A percentile compares a stretch with the other conserved stretches of the same genome.
These are phyloP conservation scores for Dactylonectria estremocensis DNA, from an alignment of 2,329 filamentous ascomycete genomes.

Conservation along the genomic window DNA sequence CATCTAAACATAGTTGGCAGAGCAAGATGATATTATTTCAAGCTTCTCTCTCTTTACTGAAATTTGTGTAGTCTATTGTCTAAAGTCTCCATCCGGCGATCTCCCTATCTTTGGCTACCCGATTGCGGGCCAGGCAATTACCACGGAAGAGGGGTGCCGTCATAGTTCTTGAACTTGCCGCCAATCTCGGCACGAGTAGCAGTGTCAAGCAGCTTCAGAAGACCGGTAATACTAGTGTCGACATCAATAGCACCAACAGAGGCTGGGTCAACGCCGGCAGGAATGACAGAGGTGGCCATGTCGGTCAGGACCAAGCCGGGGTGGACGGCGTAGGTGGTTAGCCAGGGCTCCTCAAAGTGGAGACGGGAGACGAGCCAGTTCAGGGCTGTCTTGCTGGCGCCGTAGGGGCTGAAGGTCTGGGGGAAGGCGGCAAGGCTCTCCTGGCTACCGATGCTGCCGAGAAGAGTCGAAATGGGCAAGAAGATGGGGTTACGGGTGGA, in stretches of 20 bases:
- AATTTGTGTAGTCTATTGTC: background rate
- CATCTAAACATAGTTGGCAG: background rate
- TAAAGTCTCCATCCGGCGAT: no score
- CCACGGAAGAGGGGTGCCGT: background rate
- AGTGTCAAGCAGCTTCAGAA: slow-evolving; percentile 1
- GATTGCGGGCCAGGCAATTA: background rate
- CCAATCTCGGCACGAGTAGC: background rate
- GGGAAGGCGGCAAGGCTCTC: slow-evolving; percentile 3
- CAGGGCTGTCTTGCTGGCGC: slow-evolving; percentile 39
- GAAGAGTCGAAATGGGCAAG: slow-evolving; percentile 5
- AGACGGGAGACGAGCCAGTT: slow-evolving; percentile 36
- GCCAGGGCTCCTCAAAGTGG: slow-evolving; percentile 44
- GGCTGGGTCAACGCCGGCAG: background rate
- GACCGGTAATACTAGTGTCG: background rate
- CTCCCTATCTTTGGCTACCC: no score
- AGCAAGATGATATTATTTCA: background rate
- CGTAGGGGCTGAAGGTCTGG: background rate
- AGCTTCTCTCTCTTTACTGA: background rate
- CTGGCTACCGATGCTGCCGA: background rate
- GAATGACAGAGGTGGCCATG: background rate
- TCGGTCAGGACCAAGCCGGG: slow-evolving; percentile 20
- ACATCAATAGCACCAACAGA: background rate
- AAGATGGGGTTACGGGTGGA: slow-evolving; percentile 6
- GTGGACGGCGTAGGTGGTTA: slow-evolving; percentile 33
- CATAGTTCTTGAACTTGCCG: background rate